Conservation (phyloP, 75 land plant genomes). For the Sequoia sempervirens region DNA sequence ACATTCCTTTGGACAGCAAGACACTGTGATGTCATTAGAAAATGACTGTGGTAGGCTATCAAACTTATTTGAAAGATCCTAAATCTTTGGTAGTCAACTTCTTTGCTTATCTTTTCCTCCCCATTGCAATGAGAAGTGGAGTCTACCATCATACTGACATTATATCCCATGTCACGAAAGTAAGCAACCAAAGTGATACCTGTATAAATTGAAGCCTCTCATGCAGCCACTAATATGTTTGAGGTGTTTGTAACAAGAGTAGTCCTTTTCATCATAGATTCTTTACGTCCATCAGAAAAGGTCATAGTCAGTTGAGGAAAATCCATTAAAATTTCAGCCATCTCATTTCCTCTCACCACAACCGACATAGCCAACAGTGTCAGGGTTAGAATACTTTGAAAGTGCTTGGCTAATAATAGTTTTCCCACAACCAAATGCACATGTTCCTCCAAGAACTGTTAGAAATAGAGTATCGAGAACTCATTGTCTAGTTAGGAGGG, state of each 20-base stretch:
- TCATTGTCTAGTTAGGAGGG: conserved; percentile 93
- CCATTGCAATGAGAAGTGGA: no score
- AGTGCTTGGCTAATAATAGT: no score
- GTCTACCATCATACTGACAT: no score
- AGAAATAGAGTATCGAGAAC: conserved; percentile 98
- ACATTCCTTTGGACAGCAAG: no score
- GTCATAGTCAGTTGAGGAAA: conserved; percentile 99
- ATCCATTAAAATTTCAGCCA: conserved; percentile 98
- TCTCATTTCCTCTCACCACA: conserved; percentile 98
- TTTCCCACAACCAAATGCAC: conserved; percentile 99
- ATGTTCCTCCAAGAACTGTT: conserved; percentile 94
- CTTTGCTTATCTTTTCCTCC: no score
- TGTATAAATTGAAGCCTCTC: conserved; percentile 98
- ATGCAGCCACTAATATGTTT: conserved; percentile 99
- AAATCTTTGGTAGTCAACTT: no score
- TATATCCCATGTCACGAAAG: conserved; percentile 99
- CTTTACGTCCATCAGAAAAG: conserved; percentile 97
- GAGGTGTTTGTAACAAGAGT: conserved; percentile 99
- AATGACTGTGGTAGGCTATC: no score
- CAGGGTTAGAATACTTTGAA: no score
- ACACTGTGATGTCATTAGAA: no score
- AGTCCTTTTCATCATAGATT: conserved; percentile 99
- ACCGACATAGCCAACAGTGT: conserved; percentile 95
- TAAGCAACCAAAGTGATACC: conserved; percentile 94
- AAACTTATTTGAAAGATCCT: no score